These are phyloP conservation scores for Kwoniella heveanensis DNA, from an alignment of 768 basidiomycete genomes.

Conservation along the genomic window DNA sequence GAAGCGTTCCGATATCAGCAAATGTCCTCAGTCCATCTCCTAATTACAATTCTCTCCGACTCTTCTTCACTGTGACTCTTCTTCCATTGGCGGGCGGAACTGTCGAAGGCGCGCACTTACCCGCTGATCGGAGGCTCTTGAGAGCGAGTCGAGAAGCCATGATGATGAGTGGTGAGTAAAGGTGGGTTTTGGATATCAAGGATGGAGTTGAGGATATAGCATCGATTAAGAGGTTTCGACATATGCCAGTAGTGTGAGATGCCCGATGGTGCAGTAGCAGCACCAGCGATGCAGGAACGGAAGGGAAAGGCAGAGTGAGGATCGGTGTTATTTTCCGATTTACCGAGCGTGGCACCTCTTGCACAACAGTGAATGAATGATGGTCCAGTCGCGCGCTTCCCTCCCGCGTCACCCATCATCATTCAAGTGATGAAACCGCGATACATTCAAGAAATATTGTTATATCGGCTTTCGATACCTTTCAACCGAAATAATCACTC, in stretches of 20 bases:
- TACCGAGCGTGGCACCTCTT: conserved; percentile 6
- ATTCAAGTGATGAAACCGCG: too few relatives aligned
- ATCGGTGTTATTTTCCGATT: conserved; percentile 1
- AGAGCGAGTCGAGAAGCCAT: conserved; percentile 50
- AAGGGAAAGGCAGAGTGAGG: conserved; percentile 4
- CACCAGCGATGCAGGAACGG: conserved; percentile 1
- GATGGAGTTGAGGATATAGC: neutral
- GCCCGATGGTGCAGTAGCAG: neutral
- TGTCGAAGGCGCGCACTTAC: conserved; percentile 26
- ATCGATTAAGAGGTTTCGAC: neutral
- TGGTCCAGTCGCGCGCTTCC: neutral
- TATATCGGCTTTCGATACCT: conserved; percentile 1
- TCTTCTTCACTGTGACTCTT: neutral
- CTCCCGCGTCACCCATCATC: neutral
- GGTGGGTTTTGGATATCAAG: conserved; percentile 13
- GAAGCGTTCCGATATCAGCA: conserved; percentile 24
- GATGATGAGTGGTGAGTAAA: conserved; percentile 21
- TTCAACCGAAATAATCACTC: neutral
- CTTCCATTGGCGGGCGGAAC: neutral
- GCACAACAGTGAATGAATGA: neutral
- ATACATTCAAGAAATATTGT: too few relatives aligned
- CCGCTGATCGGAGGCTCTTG: conserved; percentile 44
- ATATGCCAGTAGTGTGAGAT: neutral
- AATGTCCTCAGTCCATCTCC: conserved; percentile 5
- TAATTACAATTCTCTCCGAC: neutral